phyloP scores from a whole-genome alignment of 768 basidiomycete genomes.

The Termitomyces eurrhizus region DNA sequence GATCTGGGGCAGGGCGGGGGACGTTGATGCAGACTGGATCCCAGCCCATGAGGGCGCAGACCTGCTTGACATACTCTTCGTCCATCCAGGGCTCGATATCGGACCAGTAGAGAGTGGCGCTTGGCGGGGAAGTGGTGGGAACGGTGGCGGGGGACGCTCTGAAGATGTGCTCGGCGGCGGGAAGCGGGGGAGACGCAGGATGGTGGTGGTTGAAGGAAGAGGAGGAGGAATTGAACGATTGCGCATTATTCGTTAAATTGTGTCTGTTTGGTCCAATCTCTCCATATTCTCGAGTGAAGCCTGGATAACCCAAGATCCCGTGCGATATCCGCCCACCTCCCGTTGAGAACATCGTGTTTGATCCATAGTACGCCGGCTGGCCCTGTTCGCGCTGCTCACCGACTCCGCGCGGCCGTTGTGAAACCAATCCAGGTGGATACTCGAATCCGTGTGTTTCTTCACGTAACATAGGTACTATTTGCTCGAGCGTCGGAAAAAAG shows the following conservation, averaged over 20 bases:
- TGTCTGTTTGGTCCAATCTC: constrained; percentile 41
- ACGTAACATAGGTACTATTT: constrained; percentile 35
- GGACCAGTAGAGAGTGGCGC: constrained; percentile 77
- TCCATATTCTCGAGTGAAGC: constrained; percentile 25
- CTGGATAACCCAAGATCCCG: constrained; percentile 14
- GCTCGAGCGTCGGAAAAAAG: constrained; percentile 4
- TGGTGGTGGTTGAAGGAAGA: constrained; percentile 46
- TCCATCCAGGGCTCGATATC: constrained; percentile 97
- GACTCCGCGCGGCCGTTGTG: constrained; percentile 21
- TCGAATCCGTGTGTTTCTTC: constrained; percentile 39
- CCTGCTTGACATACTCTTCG: constrained; percentile 89
- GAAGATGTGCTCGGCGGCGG: constrained; percentile 24
- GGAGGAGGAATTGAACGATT: constrained; percentile 29
- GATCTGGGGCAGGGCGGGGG: constrained; percentile 57
- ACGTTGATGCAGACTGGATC: constrained; percentile 72
- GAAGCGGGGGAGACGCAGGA: constrained; percentile 27
- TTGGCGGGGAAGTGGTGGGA: constrained; percentile 24
- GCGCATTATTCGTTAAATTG: constrained; percentile 28
- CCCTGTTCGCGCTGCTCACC: constrained; percentile 18
- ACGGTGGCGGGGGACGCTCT: constrained; percentile 21
- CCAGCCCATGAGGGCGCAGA: constrained; percentile 86
- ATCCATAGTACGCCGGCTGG: constrained; percentile 16
- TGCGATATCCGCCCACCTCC: constrained; percentile 30
- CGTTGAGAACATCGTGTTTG: constrained; percentile 16
- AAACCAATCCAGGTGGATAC: constrained; percentile 27